Base-by-base conservation (phyloP, 2,329 filamentous ascomycete genomes). In the Paecilomyces dactylethromorphus region DNA sequence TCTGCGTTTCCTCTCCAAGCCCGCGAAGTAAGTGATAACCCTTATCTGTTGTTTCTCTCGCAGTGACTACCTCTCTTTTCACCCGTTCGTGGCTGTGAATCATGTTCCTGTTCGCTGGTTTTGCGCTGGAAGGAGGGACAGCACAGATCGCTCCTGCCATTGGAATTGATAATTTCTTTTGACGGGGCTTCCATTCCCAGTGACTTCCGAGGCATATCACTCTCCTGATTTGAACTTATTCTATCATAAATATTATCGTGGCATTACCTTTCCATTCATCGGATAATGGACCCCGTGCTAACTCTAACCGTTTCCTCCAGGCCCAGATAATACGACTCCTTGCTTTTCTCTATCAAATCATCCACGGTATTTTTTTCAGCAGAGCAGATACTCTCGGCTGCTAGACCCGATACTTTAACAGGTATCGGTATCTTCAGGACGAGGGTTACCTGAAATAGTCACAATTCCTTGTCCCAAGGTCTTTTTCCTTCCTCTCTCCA, bases 1-100 rank as follows among this genome's bases (percentile, higher is more conserved):
- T 73, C 86, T 96, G 74, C 90, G 91, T 81, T 94, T 95, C 82
- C 86, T 96, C 70, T 95, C 91, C 75, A 94, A 94, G 83, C 91
- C 91, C 74, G 90, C 91, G 78, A 96, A 96, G 92, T 96, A 80
- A 74, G 89, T 45, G 26, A 5, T 29, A 7, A 29, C 26, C 7
- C 7, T 29, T 81, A 56, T 63, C 60, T 61, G 56, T 29, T 26
- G 54, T 29, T 18, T 35, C 54, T 33, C 39, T 56, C 56, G 39
- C 57, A 58, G 33, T 56, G 53, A 58, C 33, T 31, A 24, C 15
- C 35, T 5, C 35, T 5, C 58, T 54, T 60, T 56, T 33, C 31
- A 33, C 26, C 55, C 10, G 26, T 15, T 21, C 57, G 59, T 18
- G 5, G 39, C 18, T 45, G n/a, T 33, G 24, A 24, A 11, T 18